Conservation (phyloP, 805 yeast species). For the Maudiozyma turicensis region DNA sequence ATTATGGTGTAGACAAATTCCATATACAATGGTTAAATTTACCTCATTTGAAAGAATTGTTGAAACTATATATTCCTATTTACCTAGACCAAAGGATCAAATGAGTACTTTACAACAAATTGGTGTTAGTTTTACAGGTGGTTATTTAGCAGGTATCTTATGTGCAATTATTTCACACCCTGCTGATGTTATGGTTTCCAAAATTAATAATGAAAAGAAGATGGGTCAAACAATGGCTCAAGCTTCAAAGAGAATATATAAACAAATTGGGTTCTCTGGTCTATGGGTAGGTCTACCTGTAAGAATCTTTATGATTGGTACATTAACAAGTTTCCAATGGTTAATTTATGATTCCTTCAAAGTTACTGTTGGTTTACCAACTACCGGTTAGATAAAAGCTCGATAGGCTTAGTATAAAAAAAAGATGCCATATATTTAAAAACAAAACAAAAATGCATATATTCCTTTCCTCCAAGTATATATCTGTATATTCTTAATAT, state of each 20-base stretch:
- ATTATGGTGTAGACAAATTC: slow-evolving; percentile 92
- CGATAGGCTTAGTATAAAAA: too few species aligned
- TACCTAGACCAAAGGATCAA: slow-evolving; percentile 65
- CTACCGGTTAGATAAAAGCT: slow-evolving; percentile 52
- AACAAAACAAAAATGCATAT: background rate
- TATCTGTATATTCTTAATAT: too few species aligned
- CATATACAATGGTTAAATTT: slow-evolving; percentile 97
- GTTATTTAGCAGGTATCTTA: slow-evolving; percentile 94
- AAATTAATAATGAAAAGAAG: slow-evolving; percentile 64
- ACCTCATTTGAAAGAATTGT: slow-evolving; percentile 91
- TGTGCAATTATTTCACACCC: slow-evolving; percentile 96
- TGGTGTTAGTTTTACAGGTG: slow-evolving; percentile 90
- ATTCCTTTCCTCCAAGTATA: background rate
- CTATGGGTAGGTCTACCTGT: slow-evolving; percentile 93
- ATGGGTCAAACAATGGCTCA: slow-evolving; percentile 55
- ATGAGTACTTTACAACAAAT: slow-evolving; percentile 74
- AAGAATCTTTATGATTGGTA: slow-evolving; percentile 95
- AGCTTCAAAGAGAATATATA: slow-evolving; percentile 65
- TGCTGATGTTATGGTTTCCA: slow-evolving; percentile 97
- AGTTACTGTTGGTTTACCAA: slow-evolving; percentile 89
- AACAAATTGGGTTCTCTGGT: slow-evolving; percentile 78
- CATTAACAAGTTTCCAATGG: slow-evolving; percentile 96
- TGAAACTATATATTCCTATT: slow-evolving; percentile 58
- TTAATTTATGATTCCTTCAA: slow-evolving; percentile 91
- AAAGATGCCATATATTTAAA: background rate